Conservation (phyloP, 78 protist genomes). For the Diacronema lutheri region DNA sequence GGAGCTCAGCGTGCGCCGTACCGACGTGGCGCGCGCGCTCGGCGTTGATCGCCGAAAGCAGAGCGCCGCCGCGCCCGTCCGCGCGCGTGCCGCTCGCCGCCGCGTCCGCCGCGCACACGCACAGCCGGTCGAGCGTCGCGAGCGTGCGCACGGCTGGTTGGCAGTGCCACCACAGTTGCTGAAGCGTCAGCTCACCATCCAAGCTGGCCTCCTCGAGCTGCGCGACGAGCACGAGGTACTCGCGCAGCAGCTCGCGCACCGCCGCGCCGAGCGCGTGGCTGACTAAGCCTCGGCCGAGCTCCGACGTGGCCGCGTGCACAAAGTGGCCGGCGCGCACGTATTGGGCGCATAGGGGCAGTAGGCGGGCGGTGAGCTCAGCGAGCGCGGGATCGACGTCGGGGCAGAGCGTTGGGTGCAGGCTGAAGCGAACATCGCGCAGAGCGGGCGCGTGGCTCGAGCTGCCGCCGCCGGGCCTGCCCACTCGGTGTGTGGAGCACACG, state of each 20-base stretch:
- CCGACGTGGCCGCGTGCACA: neutral
- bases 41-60: conserved; percentile 16
- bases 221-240: conserved; percentile 46
- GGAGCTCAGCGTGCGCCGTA: neutral
- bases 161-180: conserved; percentile 60
- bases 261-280: conserved; percentile 67
- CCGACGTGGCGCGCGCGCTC: neutral
- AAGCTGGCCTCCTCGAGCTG: conserved; percentile 57
- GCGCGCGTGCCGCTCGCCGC: neutral
- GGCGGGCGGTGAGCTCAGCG: neutral
- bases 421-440: too few relatives aligned
- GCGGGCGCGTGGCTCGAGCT: too few relatives aligned
- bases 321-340: neutral
- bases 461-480: too few relatives aligned
- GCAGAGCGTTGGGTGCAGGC: neutral
- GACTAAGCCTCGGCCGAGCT: conserved; percentile 49
- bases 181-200: conserved; percentile 34
- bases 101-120: neutral
- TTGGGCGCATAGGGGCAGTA: neutral
- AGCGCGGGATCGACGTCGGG: neutral
- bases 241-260: conserved; percentile 33
- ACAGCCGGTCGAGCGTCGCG: conserved; percentile 11
- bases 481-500: too few relatives aligned
- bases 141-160: conserved; percentile 55
- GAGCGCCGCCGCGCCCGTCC: conserved; percentile 28